Conservation (phyloP, 257 asterid genomes). For the Solanum virginianum region DNA sequence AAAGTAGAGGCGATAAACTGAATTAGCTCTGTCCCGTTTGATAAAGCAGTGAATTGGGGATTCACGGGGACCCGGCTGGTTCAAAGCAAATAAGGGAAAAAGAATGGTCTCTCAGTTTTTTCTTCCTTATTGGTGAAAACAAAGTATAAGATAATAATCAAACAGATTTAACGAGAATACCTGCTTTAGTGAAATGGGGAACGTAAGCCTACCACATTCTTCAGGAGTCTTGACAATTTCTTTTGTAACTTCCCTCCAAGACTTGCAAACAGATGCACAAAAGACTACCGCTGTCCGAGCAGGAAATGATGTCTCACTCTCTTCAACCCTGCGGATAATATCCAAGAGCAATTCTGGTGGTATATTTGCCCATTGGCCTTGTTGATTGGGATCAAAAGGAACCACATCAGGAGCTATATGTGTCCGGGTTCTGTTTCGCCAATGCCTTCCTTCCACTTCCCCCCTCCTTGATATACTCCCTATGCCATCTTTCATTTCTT, state of each 20-base stretch:
- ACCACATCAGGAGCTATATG: constrained; percentile 10
- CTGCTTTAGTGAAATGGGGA: constrained; percentile 22
- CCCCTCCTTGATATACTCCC: constrained; percentile 18
- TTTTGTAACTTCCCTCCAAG: constrained; percentile 16
- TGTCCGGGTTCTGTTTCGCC: constrained; percentile 5
- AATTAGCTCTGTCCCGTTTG: constrained; percentile 70
- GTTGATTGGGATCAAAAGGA: constrained; percentile 1
- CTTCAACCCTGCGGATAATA: constrained; percentile 16
- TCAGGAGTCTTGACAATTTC: constrained; percentile 19
- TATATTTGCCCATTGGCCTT: constrained; percentile 17
- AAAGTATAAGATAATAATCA: neutral
- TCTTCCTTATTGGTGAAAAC: neutral
- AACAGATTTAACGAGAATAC: neutral
- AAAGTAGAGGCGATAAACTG: constrained; percentile 57
- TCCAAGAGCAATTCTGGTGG: constrained; percentile 22
- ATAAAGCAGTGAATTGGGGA: constrained; percentile 86
- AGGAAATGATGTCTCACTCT: constrained; percentile 15
- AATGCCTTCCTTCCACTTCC: constrained; percentile 3
- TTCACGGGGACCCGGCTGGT: constrained; percentile 92
- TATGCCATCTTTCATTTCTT: constrained; percentile 17
- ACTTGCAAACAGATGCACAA: constrained; percentile 19
- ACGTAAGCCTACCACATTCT: constrained; percentile 17
- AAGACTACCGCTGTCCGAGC: constrained; percentile 9
- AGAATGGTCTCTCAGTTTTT: neutral
- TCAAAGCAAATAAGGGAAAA: neutral